Evolutionary conservation across 2,329 filamentous ascomycete genomes (phyloP).

Genomic region (Chalara sp.): DNA sequence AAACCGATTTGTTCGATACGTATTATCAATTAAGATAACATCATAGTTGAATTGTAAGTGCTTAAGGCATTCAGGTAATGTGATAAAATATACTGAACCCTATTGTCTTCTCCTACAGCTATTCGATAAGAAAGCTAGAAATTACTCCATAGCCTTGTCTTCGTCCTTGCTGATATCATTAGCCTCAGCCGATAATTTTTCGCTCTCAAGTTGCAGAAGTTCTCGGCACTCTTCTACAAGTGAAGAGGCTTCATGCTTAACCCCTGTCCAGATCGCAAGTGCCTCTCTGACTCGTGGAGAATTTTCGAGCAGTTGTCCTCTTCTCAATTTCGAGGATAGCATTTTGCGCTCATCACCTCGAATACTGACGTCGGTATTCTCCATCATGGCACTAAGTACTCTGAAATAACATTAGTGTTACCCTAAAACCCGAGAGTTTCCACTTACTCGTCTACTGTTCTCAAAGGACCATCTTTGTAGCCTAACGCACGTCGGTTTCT

Average conservation of each 20-base stretch:
- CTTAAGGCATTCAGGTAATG: too few species aligned
- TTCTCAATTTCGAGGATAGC: constrained; percentile 55
- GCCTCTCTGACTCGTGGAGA: constrained; percentile 54
- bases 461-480: constrained; percentile 57
- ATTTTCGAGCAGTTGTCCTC: constrained; percentile 76
- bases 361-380: constrained; percentile 66
- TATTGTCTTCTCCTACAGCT: too few species aligned
- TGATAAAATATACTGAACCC: too few species aligned
- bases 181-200: neutral
- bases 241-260: constrained; percentile 38
- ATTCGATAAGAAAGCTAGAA: too few species aligned
- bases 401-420: too few species aligned
- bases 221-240: constrained; percentile 59
- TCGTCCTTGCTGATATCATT: neutral
- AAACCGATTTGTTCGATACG: too few species aligned
- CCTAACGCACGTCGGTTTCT: constrained; percentile 59
- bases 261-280: constrained; percentile 61
- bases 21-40: too few species aligned
- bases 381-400: constrained; percentile 62
- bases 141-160: too few species aligned
- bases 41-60: too few species aligned
- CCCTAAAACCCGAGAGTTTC: too few species aligned
- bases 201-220: constrained; percentile 46
- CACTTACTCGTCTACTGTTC: constrained; percentile 64
- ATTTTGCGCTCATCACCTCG: constrained; percentile 62